Evolutionary conservation across 2,329 filamentous ascomycete species (phyloP), one percentile per base, ranked within the genome.

Genomic region (Botrytis aclada): DNA sequence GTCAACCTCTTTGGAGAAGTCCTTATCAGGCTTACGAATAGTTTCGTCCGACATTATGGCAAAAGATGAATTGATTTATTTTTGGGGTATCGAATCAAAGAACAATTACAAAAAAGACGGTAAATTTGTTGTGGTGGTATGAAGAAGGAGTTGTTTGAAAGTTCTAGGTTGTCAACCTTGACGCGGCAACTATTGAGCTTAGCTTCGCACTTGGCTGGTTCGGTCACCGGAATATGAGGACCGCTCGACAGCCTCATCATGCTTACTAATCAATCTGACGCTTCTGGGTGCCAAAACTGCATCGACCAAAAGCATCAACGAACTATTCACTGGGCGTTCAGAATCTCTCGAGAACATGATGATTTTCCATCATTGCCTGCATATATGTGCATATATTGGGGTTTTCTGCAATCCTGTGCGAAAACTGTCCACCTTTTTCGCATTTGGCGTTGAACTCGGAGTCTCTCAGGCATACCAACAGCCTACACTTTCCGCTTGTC

Each of bases 1-100:
- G 87, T 98, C 95, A 81, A 93, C 94, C 84, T 98, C 95, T 86
- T 97, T 97, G 81, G 93, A 92, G 89, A 93, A 98, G 90, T 99
- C 96, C 92, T 97, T 98, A 87, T 99, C 96, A 81, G 95, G 93
- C 76, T 83, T 83, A 70, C 80, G 75, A 64, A 83, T 76, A 71
- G 75, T 74, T 76, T 77, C 81, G 61, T 79, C 79, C 20, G 81
- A 81, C 81, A 81, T 81, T 39, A 66, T 79, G 73, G 70, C 70
- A 69, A 54, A 62, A 58, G n/a, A 56, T 43, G 51, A 51, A 51
- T 56, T 56, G 63, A 47, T 37, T 58, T 41, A 69, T 45, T 47
- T 34, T 51, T 69, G 7, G 51, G 51, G 34, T 51, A 61, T 69
- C 39, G 32, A 51, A 37, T 56, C 65, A 41, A 67, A 56, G 18